Evolutionary conservation across 805 yeast species (phyloP), one percentile per base, ranked within the genome.

Genomic region (Suhomyces faveliae): DNA sequence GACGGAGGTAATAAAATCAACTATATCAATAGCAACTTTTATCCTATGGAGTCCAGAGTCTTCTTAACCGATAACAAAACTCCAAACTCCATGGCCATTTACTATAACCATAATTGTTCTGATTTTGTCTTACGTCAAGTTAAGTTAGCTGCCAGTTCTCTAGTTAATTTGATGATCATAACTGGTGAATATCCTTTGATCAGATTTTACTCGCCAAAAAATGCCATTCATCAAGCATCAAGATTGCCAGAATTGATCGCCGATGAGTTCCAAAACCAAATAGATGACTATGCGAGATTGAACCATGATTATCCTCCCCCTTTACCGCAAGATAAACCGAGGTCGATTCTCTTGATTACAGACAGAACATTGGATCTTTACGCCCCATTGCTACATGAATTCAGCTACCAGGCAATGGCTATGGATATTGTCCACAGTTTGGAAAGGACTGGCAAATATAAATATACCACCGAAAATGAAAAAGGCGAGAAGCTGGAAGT

Each of bases 121-220:
- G 85, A 82, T 48, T 68, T 85, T 41, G 84, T 87, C 29, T 73
- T 78, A 17, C 73, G 71, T 25, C 85, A 85, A 48, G 73, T 89
- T 12, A 69, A 75, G 15, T 66, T 66, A 44, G 80, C 87, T 0
- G 89, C 92, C 1, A 70, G 78, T 35, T 64, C 89, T 19, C 71
- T 94, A 54, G 81, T 89, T 24, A 81, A 84, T 54, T 57, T 89
- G 20, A 87, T 96, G 72, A 79, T 87, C 6, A 61, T 86, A 8
- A 82, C 94, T 1, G 95, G 95, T 11, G 97, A 91, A 60, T 88
- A 86, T 56, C 99, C 99, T 2, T 78, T 86, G 39, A 80, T 94
- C 17, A 75, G 99, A 55, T 88, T 81, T 66, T 84, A 82, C 60
- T 73, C 80, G 7, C 78, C 78, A 37, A 70, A 77, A 13, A 69